Base-by-base conservation (phyloP, 106 monocot species). In the Allium sativum region DNA sequence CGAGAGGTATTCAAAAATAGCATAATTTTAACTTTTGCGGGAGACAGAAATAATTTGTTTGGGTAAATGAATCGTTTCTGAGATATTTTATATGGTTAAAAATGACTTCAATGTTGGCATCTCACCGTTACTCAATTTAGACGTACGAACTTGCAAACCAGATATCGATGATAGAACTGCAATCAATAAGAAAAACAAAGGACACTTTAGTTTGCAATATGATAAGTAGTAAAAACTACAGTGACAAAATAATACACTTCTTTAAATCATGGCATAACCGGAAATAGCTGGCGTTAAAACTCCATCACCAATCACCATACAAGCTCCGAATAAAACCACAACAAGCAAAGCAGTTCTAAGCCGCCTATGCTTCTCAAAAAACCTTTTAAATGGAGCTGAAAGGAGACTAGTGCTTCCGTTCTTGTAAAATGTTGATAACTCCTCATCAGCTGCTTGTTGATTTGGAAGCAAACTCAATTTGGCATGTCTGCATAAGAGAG, bases 291-390 rank as follows among this genome's bases (percentile, higher is more conserved):
- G 93, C 16, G 88, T 89, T 44, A 93, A 77, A 52, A 89, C 59
- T 22, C 88, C 93, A 70, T 93, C 88, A 63, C 93, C 85, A 70
- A 93, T 93, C 42, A 85, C 80, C 93, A 93, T 93, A 73, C 82
- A 80, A 61, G 93, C 82, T 65, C 88, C 88, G 66, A 88, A 82
- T 15, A 93, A 64, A 55, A 93, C 93, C 13, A 93, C 48, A 45
- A 93, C 52, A 2, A 93, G 77, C 48, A 93, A 70, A 60, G 61
- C 61, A 66, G 82, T 85, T 70, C 85, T 78, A 10, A 69, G 20
- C 63, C 62, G 79, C 59, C 88, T 89, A 67, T 89, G 93, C 70
- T 93, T 89, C 75, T 93, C 93, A 12, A 89, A 68, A 60, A 85
- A 89, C 41, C 70, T 77, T 70, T 68, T 89, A 45, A 93, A 47